Conservation (phyloP, 805 yeast genomes). For the Metschnikowia koreensis region DNA sequence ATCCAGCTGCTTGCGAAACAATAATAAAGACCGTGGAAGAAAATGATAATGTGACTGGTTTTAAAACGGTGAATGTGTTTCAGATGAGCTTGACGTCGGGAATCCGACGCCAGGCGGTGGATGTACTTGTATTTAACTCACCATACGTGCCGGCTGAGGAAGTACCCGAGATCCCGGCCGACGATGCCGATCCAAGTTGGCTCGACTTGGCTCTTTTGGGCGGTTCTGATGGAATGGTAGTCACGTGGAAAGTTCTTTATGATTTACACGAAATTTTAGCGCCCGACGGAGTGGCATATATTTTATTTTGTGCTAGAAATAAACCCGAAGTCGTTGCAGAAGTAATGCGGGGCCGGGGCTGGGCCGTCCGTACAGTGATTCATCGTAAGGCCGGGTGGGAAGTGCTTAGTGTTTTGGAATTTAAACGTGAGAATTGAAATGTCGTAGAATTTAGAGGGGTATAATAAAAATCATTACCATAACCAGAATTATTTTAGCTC, state of each 20-base stretch:
- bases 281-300: slow-evolving; percentile 70
- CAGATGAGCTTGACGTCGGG: slow-evolving; percentile 60
- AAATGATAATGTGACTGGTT: slow-evolving; percentile 17
- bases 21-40: slow-evolving; percentile 21
- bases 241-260: slow-evolving; percentile 65
- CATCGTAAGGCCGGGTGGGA: slow-evolving; percentile 95
- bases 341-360: slow-evolving; percentile 46
- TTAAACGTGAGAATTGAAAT: slow-evolving; percentile 23
- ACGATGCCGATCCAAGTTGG: slow-evolving; percentile 58
- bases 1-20: slow-evolving; percentile 68
- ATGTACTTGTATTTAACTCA: slow-evolving; percentile 84
- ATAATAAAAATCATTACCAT: not conserved
- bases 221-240: slow-evolving; percentile 86
- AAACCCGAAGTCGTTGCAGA: slow-evolving; percentile 62
- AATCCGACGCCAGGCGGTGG: slow-evolving; percentile 49
- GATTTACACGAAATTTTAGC: slow-evolving; percentile 53
- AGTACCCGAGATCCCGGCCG: slow-evolving; percentile 60
- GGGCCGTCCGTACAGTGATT: slow-evolving; percentile 55
- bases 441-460: not conserved
- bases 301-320: slow-evolving; percentile 89
- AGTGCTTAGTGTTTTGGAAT: slow-evolving; percentile 72
- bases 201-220: slow-evolving; percentile 88
- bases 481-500: too few species aligned
- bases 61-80: slow-evolving; percentile 23
- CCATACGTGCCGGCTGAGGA: slow-evolving; percentile 91